A percentile compares a stretch with the other conserved stretches of the same genome.
phyloP scores from a whole-genome alignment of 192 early-diverging fungal genomes.

The Physocladia obscura region DNA sequence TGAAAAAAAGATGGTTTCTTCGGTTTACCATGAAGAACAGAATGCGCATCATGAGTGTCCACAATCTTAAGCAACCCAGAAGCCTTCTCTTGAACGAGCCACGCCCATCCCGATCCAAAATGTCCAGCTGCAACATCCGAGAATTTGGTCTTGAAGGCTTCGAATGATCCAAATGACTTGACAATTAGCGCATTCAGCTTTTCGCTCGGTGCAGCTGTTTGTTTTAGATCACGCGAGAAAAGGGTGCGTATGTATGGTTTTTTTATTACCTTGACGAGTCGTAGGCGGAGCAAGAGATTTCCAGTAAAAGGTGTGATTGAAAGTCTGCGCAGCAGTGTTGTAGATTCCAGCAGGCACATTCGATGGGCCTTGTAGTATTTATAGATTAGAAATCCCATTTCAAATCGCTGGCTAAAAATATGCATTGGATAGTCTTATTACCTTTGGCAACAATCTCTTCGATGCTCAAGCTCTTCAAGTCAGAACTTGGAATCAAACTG shows the following conservation, averaged over 20 bases:
- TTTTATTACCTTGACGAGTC: slow-evolving; percentile 11
- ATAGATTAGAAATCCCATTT: background rate
- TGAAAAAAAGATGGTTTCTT: background rate
- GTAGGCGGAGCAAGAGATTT: slow-evolving; percentile 20
- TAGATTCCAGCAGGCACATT: slow-evolving; percentile 30
- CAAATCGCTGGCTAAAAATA: too few relatives aligned
- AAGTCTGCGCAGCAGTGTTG: slow-evolving; percentile 55
- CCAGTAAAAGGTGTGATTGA: slow-evolving; percentile 30
- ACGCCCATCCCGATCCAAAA: slow-evolving; percentile 49
- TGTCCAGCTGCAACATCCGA: slow-evolving; percentile 37
- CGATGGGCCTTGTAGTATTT: slow-evolving; percentile 15
- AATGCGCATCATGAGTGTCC: slow-evolving; percentile 42
- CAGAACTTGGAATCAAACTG: slow-evolving; percentile 7
- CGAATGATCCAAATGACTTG: slow-evolving; percentile 39
- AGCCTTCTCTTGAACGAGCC: slow-evolving; percentile 40
- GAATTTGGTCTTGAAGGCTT: slow-evolving; percentile 44
- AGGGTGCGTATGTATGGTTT: background rate
- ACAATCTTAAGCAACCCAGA: slow-evolving; percentile 39
- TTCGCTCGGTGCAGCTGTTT: slow-evolving; percentile 18
- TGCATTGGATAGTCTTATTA: slow-evolving; percentile 1
- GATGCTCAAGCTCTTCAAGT: slow-evolving; percentile 4
- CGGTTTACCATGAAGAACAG: slow-evolving; percentile 25
- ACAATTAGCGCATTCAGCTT: slow-evolving; percentile 23
- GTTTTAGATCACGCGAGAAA: background rate
- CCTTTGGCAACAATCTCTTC: slow-evolving; percentile 24